A percentile compares a stretch with the other conserved stretches of the same genome.
Conservation (phyloP, 2,329 filamentous ascomycete genomes). For the Blastomyces parvus region DNA sequence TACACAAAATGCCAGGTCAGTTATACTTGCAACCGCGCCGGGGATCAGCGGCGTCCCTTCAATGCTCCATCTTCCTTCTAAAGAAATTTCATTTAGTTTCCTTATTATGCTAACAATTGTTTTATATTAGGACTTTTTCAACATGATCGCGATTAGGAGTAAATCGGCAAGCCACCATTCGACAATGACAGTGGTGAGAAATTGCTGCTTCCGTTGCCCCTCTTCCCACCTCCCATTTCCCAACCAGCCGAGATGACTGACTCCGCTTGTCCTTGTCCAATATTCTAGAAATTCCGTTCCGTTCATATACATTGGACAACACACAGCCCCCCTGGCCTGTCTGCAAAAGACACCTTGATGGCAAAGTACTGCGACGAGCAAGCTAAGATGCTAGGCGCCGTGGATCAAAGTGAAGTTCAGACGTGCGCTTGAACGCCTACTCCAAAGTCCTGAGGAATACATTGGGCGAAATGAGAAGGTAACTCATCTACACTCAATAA, state of each 20-base stretch:
- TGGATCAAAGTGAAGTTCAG: slow-evolving; percentile 4
- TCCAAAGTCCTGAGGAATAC: slow-evolving; percentile 13
- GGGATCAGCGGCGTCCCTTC: neutral
- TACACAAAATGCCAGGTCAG: slow-evolving; percentile 33
- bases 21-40: neutral
- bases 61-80: neutral
- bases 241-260: neutral
- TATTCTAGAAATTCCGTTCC: slow-evolving; percentile 10
- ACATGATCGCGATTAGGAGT: slow-evolving; percentile 30
- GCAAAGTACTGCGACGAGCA: slow-evolving; percentile 10
- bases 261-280: neutral
- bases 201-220: neutral
- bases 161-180: slow-evolving; percentile 11
- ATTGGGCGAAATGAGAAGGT: neutral
- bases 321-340: slow-evolving; percentile 7
- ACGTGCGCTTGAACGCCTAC: neutral
- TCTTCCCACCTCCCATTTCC: too few relatives aligned
- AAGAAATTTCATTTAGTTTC: neutral
- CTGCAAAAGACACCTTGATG: slow-evolving; percentile 6
- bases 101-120: slow-evolving; percentile 1
- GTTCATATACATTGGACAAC: slow-evolving; percentile 10
- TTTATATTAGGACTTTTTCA: slow-evolving; percentile 27
- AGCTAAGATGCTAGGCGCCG: slow-evolving; percentile 7
- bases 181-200: slow-evolving; percentile 10
- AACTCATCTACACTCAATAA: neutral